Conservation (phyloP, 805 yeast species). For the Hanseniaspora jakobsenii region DNA sequence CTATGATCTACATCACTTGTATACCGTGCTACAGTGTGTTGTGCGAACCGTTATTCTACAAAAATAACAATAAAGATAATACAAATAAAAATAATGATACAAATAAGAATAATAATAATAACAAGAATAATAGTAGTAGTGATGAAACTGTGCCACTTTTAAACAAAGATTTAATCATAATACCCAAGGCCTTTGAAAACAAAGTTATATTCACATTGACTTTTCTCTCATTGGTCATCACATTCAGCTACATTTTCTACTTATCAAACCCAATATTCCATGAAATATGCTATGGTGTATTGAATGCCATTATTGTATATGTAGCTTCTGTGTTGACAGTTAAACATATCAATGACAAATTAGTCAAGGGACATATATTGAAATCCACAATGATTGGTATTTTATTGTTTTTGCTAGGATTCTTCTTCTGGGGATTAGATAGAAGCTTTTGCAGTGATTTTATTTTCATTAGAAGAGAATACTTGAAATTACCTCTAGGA, state of each 20-base stretch:
- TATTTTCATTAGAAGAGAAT: conserved; percentile 43
- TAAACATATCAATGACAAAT: conserved; percentile 39
- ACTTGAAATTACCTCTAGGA: conserved; percentile 72
- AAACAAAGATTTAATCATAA: background rate
- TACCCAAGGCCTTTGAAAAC: conserved; percentile 31
- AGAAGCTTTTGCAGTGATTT: conserved; percentile 61
- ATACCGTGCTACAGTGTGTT: conserved; percentile 82
- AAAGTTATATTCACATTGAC: conserved; percentile 35
- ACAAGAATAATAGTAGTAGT: background rate
- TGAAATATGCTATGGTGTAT: conserved; percentile 68
- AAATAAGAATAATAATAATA: background rate
- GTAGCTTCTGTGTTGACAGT: conserved; percentile 44
- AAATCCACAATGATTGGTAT: conserved; percentile 50
- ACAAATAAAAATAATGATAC: background rate
- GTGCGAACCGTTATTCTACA: conserved; percentile 38
- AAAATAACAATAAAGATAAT: background rate
- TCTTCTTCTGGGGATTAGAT: conserved; percentile 79
- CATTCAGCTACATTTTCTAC: conserved; percentile 38
- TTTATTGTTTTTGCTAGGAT: conserved; percentile 56
- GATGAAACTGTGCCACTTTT: background rate
- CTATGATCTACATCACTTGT: conserved; percentile 97
- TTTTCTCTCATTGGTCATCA: conserved; percentile 1
- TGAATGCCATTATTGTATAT: conserved; percentile 62
- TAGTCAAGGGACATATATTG: conserved; percentile 39
- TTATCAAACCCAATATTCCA: conserved; percentile 78